phyloP scores from a whole-genome alignment of 768 basidiomycete genomes.

The Leccinellum luteum region DNA sequence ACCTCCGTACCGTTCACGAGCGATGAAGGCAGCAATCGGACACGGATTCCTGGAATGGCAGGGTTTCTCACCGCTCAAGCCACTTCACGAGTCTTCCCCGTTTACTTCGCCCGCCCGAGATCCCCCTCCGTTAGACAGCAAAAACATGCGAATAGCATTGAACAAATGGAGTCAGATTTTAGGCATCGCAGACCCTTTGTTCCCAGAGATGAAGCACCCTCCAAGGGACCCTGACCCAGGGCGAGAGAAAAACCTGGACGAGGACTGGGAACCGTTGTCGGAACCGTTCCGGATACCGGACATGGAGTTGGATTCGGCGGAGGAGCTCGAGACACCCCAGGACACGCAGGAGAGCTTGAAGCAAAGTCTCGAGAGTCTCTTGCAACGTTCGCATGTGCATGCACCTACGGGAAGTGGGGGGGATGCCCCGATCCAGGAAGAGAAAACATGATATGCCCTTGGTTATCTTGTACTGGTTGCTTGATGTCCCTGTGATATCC shows the following conservation, averaged over 20 bases:
- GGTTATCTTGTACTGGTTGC: constrained; percentile 2
- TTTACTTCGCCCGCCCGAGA: constrained; percentile 19
- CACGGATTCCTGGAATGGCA: constrained; percentile 34
- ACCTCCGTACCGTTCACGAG: constrained; percentile 29
- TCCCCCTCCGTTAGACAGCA: constrained; percentile 15
- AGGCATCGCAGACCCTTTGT: constrained; percentile 30
- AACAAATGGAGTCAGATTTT: constrained; percentile 36
- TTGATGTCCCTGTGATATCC: not conserved
- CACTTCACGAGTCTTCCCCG: constrained; percentile 30
- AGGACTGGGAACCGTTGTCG: constrained; percentile 29
- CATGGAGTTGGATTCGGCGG: not conserved
- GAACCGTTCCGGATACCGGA: constrained; percentile 7
- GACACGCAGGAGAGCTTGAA: constrained; percentile 18
- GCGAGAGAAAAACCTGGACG: not conserved
- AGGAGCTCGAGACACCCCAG: constrained; percentile 4
- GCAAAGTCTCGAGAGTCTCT: constrained; percentile 21
- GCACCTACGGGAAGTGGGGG: not conserved
- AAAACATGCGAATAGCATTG: constrained; percentile 31
- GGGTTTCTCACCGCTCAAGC: constrained; percentile 29
- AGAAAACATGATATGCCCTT: not conserved
- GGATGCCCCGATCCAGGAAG: no score
- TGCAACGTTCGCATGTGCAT: constrained; percentile 11
- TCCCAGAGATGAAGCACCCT: constrained; percentile 27
- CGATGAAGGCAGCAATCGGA: constrained; percentile 29
- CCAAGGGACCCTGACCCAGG: constrained; percentile 2